These are phyloP conservation scores for Cutaneotrichosporon sp. DNA, from an alignment of 1,284 basidiomycete species.

Conservation along the genomic window DNA sequence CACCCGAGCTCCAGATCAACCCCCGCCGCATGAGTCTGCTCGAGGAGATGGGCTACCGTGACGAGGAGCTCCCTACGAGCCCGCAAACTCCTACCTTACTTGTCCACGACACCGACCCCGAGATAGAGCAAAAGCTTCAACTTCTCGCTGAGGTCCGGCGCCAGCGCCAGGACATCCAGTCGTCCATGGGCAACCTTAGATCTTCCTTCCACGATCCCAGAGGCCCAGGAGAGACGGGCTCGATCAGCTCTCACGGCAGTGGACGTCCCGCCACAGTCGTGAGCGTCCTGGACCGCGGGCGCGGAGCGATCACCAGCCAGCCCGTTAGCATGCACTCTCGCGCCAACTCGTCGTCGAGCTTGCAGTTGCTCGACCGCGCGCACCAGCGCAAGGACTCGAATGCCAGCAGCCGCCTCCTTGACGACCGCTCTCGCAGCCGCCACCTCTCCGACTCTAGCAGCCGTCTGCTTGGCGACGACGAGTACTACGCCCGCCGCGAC, in stretches of 20 bases:
- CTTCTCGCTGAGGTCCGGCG: conserved; percentile 49
- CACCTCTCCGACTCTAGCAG: conserved; percentile 13
- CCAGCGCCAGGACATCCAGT: conserved; percentile 41
- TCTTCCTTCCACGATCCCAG: conserved; percentile 5
- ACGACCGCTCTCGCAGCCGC: conserved; percentile 11
- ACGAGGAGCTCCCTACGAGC: background rate
- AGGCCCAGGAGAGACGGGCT: background rate
- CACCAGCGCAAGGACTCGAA: background rate
- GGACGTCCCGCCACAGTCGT: background rate
- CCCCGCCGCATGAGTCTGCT: conserved; percentile 23
- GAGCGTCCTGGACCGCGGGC: conserved; percentile 1
- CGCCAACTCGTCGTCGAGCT: conserved; percentile 1
- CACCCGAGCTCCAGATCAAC: background rate
- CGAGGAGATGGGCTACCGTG: conserved; percentile 17
- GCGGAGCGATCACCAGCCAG: background rate
- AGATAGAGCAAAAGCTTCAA: conserved; percentile 41
- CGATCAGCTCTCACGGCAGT: background rate
- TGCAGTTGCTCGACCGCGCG: background rate
- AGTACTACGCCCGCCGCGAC: background rate
- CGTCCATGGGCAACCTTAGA: conserved; percentile 43
- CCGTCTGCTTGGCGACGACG: conserved; percentile 12
- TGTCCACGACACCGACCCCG: conserved; percentile 26
- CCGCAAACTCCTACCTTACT: background rate
- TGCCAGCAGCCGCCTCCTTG: conserved; percentile 9
- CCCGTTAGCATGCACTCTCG: background rate